Evolutionary conservation across 1,139 yeast species (phyloP).

Genomic region (Pneumocystis carinii): DNA sequence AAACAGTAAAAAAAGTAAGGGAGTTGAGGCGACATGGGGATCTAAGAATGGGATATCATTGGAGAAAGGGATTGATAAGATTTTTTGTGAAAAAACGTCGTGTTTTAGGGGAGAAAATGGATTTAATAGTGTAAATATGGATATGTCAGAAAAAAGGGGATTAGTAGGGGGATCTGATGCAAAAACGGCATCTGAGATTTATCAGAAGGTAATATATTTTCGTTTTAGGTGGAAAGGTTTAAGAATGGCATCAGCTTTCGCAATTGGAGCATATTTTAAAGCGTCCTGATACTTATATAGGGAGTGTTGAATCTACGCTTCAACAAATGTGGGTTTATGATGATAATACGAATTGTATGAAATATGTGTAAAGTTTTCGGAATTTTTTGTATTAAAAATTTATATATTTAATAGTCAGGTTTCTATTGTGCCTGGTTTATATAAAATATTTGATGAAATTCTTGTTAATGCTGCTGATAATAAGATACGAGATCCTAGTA

Average conservation of each 20-base stretch:
- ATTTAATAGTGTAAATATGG: not conserved
- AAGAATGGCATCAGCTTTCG: constrained; percentile 32
- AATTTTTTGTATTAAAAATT: not conserved
- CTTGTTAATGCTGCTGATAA: constrained; percentile 97
- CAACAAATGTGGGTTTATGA: constrained; percentile 79
- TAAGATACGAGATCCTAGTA: constrained; percentile 82
- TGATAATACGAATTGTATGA: constrained; percentile 57
- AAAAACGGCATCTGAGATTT: constrained; percentile 57
- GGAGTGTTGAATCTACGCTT: constrained; percentile 74
- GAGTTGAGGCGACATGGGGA: not conserved
- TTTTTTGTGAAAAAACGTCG: not conserved
- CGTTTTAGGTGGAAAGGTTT: not conserved
- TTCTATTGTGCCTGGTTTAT: constrained; percentile 82
- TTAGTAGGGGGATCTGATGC: not conserved
- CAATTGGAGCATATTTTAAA: constrained; percentile 91
- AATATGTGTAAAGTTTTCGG: constrained; percentile 17
- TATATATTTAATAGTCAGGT: constrained; percentile 38
- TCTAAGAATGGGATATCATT: not conserved
- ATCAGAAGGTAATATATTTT: constrained; percentile 33
- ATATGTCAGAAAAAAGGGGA: not conserved
- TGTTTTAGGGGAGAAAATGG: not conserved
- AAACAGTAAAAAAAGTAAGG: not conserved
- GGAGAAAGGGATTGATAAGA: not conserved
- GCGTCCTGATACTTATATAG: constrained; percentile 96
- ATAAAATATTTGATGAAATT: constrained; percentile 93